Conservation (phyloP, 768 basidiomycete species). For the Naganishia friedmannii region DNA sequence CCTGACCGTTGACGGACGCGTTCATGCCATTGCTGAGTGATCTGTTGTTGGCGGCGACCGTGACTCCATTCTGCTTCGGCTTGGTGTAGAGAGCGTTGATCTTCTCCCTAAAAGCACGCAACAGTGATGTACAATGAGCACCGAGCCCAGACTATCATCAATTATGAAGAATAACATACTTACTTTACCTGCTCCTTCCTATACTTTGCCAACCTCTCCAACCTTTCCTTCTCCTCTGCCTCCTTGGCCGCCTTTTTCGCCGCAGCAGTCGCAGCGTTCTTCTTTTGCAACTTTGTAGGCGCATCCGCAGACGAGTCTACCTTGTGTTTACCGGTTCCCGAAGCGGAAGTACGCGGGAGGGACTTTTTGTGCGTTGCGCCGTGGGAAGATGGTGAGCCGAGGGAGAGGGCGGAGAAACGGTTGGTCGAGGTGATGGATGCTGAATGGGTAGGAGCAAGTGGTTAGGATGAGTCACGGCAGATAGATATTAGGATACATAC, state of each 20-base stretch:
- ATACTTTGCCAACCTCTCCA: conserved; percentile 24
- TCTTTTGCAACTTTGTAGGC: conserved; percentile 27
- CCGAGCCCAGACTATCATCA: background rate
- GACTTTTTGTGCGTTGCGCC: conserved; percentile 10
- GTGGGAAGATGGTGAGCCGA: conserved; percentile 17
- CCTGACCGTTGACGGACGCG: background rate
- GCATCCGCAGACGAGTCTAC: conserved; percentile 3
- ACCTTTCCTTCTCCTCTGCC: conserved; percentile 23
- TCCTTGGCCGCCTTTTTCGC: conserved; percentile 28
- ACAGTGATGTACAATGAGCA: background rate
- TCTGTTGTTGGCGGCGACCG: conserved; percentile 17
- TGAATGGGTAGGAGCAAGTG: background rate
- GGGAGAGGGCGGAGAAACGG: conserved; percentile 28
- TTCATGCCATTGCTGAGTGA: conserved; percentile 23
- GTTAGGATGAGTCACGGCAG: background rate
- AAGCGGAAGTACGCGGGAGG: conserved; percentile 12
- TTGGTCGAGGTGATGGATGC: conserved; percentile 22
- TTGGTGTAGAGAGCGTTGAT: conserved; percentile 15
- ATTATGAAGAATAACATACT: background rate
- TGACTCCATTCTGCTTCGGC: conserved; percentile 9
- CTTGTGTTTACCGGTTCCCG: conserved; percentile 5
- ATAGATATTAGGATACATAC: background rate
- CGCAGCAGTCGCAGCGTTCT: conserved; percentile 23
- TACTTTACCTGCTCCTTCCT: conserved; percentile 22
- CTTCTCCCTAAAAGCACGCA: background rate